Evolutionary conservation across 2,329 filamentous ascomycete genomes (phyloP).

Genomic region (Neurospora sp.): DNA sequence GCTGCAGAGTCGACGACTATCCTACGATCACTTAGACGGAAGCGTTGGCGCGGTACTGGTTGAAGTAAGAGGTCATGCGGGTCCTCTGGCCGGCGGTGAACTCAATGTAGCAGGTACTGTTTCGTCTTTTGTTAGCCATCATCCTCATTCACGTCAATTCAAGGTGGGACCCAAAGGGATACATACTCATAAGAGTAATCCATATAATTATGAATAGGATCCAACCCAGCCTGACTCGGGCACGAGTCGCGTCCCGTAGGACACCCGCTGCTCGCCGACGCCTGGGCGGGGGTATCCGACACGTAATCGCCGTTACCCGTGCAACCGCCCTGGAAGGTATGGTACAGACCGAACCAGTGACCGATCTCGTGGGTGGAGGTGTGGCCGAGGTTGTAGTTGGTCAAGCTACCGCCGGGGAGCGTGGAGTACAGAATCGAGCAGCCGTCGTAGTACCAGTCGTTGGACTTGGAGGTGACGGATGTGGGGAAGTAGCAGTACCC

Average conservation of each 20-base stretch:
- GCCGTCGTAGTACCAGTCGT: constrained; percentile 20
- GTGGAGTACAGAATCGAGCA: constrained; percentile 20
- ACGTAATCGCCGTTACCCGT: constrained; percentile 27
- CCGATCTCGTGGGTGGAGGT: constrained; percentile 31
- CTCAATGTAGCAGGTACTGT: constrained; percentile 26
- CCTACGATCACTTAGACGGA: neutral
- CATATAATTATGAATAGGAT: constrained; percentile 29
- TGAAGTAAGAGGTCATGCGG: constrained; percentile 23
- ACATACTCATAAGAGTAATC: constrained; percentile 27
- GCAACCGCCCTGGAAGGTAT: constrained; percentile 34
- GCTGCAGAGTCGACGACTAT: neutral
- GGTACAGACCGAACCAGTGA: constrained; percentile 34
- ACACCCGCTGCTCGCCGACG: constrained; percentile 25
- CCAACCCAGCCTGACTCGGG: constrained; percentile 19
- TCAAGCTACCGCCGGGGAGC: constrained; percentile 22
- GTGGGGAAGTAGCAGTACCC: constrained; percentile 39
- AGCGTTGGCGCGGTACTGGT: constrained; percentile 17
- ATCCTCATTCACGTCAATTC: too few relatives aligned
- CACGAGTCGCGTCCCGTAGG: constrained; percentile 25
- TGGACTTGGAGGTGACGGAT: constrained; percentile 22
- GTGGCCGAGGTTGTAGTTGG: constrained; percentile 27
- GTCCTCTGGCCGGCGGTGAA: constrained; percentile 28
- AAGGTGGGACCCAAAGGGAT: neutral
- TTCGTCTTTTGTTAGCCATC: neutral
- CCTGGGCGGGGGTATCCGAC: constrained; percentile 30